Conservation (phyloP, 164 flowering plant genomes). For the Stephania japonica region DNA sequence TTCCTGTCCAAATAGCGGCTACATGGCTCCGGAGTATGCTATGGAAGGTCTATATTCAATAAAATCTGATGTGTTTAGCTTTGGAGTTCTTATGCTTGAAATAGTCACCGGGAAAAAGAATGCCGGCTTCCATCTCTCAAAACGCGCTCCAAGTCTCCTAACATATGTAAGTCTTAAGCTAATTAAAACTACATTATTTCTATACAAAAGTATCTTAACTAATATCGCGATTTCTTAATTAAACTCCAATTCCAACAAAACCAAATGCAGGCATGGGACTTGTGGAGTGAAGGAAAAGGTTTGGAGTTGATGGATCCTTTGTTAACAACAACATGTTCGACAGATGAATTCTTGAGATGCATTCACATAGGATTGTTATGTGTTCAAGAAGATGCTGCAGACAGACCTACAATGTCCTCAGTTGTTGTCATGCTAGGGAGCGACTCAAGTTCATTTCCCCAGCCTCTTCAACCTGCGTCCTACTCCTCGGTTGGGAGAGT, state of each 20-base stretch:
- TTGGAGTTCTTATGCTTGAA: constrained; percentile 34
- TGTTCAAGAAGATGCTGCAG: constrained; percentile 36
- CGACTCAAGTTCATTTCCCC: constrained; percentile 9
- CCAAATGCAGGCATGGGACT: constrained; percentile 36
- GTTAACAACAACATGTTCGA: constrained; percentile 5
- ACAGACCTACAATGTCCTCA: constrained; percentile 44
- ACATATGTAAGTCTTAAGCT: constrained; percentile 12
- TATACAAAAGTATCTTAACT: neutral
- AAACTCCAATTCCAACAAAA: neutral
- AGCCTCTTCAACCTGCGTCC: constrained; percentile 23
- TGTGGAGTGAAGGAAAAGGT: constrained; percentile 30
- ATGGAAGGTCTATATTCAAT: constrained; percentile 28
- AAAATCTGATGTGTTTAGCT: constrained; percentile 33
- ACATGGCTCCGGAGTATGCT: constrained; percentile 40
- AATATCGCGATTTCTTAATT: neutral
- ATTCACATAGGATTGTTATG: constrained; percentile 47
- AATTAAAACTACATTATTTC: neutral
- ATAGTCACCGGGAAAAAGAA: constrained; percentile 31
- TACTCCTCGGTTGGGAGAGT: constrained; percentile 6
- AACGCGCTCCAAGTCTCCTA: constrained; percentile 14
- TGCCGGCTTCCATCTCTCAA: constrained; percentile 15
- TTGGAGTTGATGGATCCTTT: constrained; percentile 32
- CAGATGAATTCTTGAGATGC: constrained; percentile 31
- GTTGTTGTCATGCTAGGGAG: constrained; percentile 27
- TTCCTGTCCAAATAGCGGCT: constrained; percentile 14